Base-by-base conservation (phyloP, 345 rosid genomes). In the Moricandia arvensis region DNA sequence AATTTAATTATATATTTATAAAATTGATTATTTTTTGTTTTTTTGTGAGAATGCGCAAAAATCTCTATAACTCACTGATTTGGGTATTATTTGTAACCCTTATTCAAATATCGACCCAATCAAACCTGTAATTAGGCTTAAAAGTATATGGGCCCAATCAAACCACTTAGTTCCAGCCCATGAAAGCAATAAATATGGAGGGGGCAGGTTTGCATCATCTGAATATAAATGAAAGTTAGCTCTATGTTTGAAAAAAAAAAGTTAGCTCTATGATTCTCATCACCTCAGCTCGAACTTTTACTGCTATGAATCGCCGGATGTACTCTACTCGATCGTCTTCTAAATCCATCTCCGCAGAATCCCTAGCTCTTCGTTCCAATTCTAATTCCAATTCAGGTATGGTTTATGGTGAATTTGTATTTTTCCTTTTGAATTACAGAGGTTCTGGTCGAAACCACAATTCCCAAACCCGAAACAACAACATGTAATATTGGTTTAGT, bases 301-400 rank as follows among this genome's bases (percentile, higher is more conserved):
- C 8, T 4, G 72, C 72, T 6, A 65, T 59, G 80, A 71, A 77
- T 64, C 76, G 71, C 59, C 60, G 70, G 24, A 70, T 35, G 74
- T 6, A 8, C 6, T 15, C 54, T 6, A 18, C 57, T 34, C 12
- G 5, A 37, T 62, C 75, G 35, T 76, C 67, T 57, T 8, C 49
- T 13, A 69, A 63, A 37, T 7, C 66, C 49, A 41, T 69, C 30
- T 63, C 75, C 8, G 12, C 66, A 3, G 9, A 58, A 64, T 18
- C 75, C 34, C 54, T 45, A 7, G 58, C 26, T 35, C 54, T 15
- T 71, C 61, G 61, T 45, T 30, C 66, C 12, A 41, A 0, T 43
- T 30, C 66, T 12, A 41, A 0, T 43, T 30, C 66, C 13, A 43
- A 0, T 57, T 62, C 65, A 54, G 80, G 75, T 69, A 62, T 7